Base-by-base conservation (phyloP, 441 rosid species). In the Euphorbia celastroides region DNA sequence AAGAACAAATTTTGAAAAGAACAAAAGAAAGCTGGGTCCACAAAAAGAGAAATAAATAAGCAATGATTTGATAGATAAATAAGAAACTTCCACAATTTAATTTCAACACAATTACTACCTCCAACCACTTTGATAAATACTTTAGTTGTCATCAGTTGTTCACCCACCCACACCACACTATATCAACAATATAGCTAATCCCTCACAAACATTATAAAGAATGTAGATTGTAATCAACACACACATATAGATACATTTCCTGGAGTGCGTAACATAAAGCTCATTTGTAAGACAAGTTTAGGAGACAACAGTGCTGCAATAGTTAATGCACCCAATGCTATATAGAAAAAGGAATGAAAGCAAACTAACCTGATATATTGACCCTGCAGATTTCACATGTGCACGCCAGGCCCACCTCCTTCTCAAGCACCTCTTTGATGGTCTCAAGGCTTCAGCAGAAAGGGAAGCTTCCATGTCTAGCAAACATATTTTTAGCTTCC, bases 401-500 rank as follows among this genome's bases (percentile, higher is more conserved):
- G 81, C 76, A 74, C 92, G 92, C 99, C 98, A 92, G 63, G 95
- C 86, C 82, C 83, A 76, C 75, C 99, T 84, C 76, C 84, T 81
- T 48, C 80, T 84, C 50, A 80, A 57, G 57, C 75, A 70, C 52
- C 86, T 82, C 78, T 80, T 95, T 61, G 98, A 85, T 64, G 88
- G 82, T 75, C 83, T 85, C 74, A 95, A 64, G 74, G 90, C 84
- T 76, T 83, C 92, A 77, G 83, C 89, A 78, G 88, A 78, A 64
- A 95, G 84, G 46, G 91, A 95, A 73, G 92, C 95, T 72, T 90
- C 97, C 86, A 95, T 92, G 80, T 95, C 99, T 68, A 95, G 95
- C 79, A 95, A 81, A 82, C 76, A 81, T 72, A 81, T 82, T 86
- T 88, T 92, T 44, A 95, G 87, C 74, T 66, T 75, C 76, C 83